Evolutionary conservation across 106 monocot genomes (phyloP).

Genomic region (Phalaenopsis equestris): DNA sequence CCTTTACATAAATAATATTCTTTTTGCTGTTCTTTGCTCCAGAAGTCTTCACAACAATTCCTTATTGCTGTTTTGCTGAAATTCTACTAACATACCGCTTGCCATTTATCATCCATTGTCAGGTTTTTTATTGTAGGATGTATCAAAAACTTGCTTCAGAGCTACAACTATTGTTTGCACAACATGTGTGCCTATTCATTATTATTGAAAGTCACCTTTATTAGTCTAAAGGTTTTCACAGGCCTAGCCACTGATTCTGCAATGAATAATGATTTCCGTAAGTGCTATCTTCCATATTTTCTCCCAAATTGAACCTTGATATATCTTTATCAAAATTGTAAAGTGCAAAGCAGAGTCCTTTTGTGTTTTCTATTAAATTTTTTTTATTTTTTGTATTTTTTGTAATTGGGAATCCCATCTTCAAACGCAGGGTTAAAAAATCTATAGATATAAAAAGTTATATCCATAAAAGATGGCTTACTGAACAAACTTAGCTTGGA

Average conservation of each 20-base stretch:
- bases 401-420: neutral
- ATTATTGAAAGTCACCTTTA: neutral
- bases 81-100: neutral
- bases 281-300: neutral
- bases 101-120: neutral
- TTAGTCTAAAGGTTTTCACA: neutral
- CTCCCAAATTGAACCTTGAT: neutral
- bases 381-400: neutral
- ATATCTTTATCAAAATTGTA: neutral
- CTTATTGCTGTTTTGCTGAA: neutral
- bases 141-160: neutral
- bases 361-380: neutral
- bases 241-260: neutral
- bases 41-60: no score
- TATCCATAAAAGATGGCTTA: neutral
- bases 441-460: neutral
- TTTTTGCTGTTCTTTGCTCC: no score
- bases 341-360: neutral
- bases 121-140: neutral
- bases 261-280: neutral
- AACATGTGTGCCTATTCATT: constrained; percentile 1
- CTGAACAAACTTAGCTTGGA: neutral
- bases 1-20: no score
- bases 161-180: neutral
- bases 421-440: neutral